phyloP scores from a whole-genome alignment of 192 early-diverging fungal species.

The Gamsiella multidivaricata region DNA sequence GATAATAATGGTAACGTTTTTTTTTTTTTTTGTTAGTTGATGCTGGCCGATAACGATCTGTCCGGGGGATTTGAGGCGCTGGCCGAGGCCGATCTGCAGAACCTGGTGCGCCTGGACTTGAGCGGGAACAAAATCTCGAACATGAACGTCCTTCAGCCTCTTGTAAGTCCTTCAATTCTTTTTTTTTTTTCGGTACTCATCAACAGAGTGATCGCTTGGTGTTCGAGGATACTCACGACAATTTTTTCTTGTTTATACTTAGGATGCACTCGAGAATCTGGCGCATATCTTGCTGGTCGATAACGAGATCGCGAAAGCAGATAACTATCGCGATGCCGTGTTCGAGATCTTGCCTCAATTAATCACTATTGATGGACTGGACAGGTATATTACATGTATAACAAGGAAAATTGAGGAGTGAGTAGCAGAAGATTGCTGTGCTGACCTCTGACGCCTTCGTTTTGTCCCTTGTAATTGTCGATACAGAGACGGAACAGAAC shows the following conservation, averaged over 20 bases:
- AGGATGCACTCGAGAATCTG: slow-evolving; percentile 45
- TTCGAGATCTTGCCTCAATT: slow-evolving; percentile 54
- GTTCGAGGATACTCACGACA: background rate
- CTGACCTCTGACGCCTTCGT: too few species aligned
- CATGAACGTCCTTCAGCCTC: slow-evolving; percentile 30
- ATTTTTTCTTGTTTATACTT: background rate
- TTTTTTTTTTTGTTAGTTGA: slow-evolving; percentile 37
- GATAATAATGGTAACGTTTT: too few species aligned
- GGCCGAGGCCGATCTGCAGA: slow-evolving; percentile 53
- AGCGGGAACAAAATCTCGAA: slow-evolving; percentile 53
- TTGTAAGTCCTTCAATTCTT: slow-evolving; percentile 41
- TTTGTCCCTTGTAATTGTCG: background rate
- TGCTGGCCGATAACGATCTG: slow-evolving; percentile 53
- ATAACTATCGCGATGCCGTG: slow-evolving; percentile 51
- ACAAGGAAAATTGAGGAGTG: background rate
- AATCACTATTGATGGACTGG: slow-evolving; percentile 52
- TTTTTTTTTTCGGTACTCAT: background rate
- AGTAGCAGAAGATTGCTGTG: too few species aligned
- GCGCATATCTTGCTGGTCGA: slow-evolving; percentile 50
- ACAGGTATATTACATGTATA: slow-evolving; percentile 44
- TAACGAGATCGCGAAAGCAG: slow-evolving; percentile 28
- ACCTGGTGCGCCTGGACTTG: slow-evolving; percentile 51
- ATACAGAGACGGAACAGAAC: slow-evolving; percentile 36
- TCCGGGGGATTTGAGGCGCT: slow-evolving; percentile 53
- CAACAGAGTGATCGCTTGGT: background rate